phyloP scores from a whole-genome alignment of 495 filamentous ascomycete genomes.

The Cryomyces antarcticus region DNA sequence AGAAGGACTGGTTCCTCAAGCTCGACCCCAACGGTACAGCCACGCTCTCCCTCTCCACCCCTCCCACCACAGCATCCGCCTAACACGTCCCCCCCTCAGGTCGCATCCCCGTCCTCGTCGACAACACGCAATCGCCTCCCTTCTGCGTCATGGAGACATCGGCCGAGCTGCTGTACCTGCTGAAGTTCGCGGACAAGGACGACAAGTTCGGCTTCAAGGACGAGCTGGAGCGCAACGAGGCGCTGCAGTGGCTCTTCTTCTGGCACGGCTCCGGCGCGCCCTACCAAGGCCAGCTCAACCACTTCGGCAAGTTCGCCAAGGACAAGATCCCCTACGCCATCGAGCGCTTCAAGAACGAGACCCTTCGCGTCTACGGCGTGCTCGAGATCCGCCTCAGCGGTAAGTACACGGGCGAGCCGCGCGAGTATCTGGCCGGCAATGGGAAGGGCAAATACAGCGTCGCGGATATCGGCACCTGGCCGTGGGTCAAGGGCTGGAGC shows the following conservation, averaged over 20 bases:
- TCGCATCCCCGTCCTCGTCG: slow-evolving; percentile 30
- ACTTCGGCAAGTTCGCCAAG: slow-evolving; percentile 19
- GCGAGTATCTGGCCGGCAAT: slow-evolving; percentile 32
- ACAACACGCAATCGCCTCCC: slow-evolving; percentile 28
- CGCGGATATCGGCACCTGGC: slow-evolving; percentile 34
- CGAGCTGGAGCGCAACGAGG: slow-evolving; percentile 21
- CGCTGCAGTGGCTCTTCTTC: slow-evolving; percentile 28
- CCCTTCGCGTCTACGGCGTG: slow-evolving; percentile 29
- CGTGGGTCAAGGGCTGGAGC: slow-evolving; percentile 30
- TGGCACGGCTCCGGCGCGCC: slow-evolving; percentile 29
- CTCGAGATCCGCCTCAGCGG: slow-evolving; percentile 31
- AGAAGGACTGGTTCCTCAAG: slow-evolving; percentile 36
- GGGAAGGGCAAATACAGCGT: slow-evolving; percentile 33
- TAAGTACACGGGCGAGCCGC: slow-evolving; percentile 23
- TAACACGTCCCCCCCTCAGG: slow-evolving; percentile 4
- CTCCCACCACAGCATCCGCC: background rate
- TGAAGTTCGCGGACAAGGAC: slow-evolving; percentile 28
- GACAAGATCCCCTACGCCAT: slow-evolving; percentile 32
- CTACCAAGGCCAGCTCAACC: slow-evolving; percentile 21
- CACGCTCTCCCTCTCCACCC: slow-evolving; percentile 1
- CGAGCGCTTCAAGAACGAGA: slow-evolving; percentile 31
- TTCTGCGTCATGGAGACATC: slow-evolving; percentile 32
- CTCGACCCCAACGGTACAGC: slow-evolving; percentile 22
- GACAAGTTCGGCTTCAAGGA: slow-evolving; percentile 25
- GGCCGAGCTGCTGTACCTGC: slow-evolving; percentile 30